phyloP scores from a whole-genome alignment of 768 basidiomycete species.

The Chalciporus pseudorubinellus region DNA sequence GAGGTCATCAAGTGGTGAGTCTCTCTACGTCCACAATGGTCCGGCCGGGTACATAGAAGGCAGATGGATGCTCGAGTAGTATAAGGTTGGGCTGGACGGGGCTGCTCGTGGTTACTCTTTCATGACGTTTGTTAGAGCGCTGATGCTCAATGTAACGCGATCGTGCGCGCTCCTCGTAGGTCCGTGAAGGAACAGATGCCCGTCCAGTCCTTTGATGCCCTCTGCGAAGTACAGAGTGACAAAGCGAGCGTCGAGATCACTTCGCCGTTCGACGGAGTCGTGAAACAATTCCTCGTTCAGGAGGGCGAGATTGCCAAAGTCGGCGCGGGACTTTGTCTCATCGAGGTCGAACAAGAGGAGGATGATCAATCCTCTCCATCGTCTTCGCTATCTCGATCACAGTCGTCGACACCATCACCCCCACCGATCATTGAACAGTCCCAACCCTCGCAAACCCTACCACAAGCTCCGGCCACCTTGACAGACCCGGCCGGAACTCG shows the following conservation, averaged over 20 bases:
- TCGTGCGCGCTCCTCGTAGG: conserved; percentile 43
- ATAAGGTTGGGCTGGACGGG: not conserved
- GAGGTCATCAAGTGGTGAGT: conserved; percentile 84
- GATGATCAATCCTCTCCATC: conserved; percentile 3
- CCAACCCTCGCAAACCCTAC: not conserved
- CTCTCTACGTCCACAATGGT: conserved; percentile 1
- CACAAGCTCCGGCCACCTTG: conserved; percentile 18
- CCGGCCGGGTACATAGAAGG: conserved; percentile 22
- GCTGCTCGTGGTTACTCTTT: not conserved
- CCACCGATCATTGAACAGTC: not conserved
- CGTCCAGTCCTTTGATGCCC: conserved; percentile 63
- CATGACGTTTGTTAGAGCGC: not conserved
- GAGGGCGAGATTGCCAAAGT: conserved; percentile 87
- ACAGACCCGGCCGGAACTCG: not conserved
- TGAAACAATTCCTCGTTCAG: conserved; percentile 69
- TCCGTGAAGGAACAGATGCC: conserved; percentile 50
- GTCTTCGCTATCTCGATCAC: not conserved
- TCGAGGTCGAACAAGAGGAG: conserved; percentile 79
- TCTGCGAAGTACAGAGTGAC: conserved; percentile 88
- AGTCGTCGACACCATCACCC: not conserved
- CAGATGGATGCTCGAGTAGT: not conserved
- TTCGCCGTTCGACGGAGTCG: conserved; percentile 75
- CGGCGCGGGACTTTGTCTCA: conserved; percentile 71
- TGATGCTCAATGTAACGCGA: not conserved
- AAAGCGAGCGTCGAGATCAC: conserved; percentile 92